Evolutionary conservation across 2,329 filamentous ascomycete species (phyloP).

Genomic region (Microdochium trichocladiopsis): DNA sequence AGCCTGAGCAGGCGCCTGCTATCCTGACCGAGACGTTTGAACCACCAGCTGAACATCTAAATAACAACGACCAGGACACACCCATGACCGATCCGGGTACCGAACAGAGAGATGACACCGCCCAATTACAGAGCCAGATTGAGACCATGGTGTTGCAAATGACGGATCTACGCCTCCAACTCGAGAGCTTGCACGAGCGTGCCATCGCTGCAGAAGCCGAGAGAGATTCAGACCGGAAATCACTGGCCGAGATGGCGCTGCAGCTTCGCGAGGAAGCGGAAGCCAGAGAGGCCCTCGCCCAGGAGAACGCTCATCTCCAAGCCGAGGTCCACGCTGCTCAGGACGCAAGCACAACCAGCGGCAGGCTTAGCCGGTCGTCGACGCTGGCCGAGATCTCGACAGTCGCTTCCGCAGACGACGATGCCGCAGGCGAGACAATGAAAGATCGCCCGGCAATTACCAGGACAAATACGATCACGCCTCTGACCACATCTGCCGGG

Average conservation of each 20-base stretch:
- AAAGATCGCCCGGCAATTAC: slow-evolving; percentile 36
- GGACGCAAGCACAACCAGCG: slow-evolving; percentile 8
- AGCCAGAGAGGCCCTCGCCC: slow-evolving; percentile 35
- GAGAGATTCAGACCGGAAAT: slow-evolving; percentile 62
- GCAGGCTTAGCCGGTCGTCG: not conserved
- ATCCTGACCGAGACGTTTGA: slow-evolving; percentile 40
- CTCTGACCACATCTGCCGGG: slow-evolving; percentile 28
- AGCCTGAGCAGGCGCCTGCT: slow-evolving; percentile 26
- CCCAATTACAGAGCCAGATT: slow-evolving; percentile 60
- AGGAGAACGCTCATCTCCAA: slow-evolving; percentile 30
- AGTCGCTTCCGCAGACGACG: slow-evolving; percentile 20
- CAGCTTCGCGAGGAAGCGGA: slow-evolving; percentile 67
- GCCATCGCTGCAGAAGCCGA: slow-evolving; percentile 79
- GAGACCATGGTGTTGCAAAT: slow-evolving; percentile 75
- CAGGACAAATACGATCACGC: slow-evolving; percentile 42
- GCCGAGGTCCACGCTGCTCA: slow-evolving; percentile 22
- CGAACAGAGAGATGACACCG: slow-evolving; percentile 18
- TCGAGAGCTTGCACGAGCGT: slow-evolving; percentile 69
- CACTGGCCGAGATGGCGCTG: slow-evolving; percentile 80
- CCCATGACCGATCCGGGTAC: slow-evolving; percentile 7
- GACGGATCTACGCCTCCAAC: slow-evolving; percentile 70
- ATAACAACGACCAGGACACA: slow-evolving; percentile 10
- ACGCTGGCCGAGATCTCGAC: slow-evolving; percentile 8
- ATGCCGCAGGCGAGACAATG: not conserved
- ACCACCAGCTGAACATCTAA: slow-evolving; percentile 26